A percentile compares a stretch with the other conserved stretches of the same genome.
Evolutionary conservation across 2,329 filamentous ascomycete genomes (phyloP).

Genomic region (Trichoderma sp.): DNA sequence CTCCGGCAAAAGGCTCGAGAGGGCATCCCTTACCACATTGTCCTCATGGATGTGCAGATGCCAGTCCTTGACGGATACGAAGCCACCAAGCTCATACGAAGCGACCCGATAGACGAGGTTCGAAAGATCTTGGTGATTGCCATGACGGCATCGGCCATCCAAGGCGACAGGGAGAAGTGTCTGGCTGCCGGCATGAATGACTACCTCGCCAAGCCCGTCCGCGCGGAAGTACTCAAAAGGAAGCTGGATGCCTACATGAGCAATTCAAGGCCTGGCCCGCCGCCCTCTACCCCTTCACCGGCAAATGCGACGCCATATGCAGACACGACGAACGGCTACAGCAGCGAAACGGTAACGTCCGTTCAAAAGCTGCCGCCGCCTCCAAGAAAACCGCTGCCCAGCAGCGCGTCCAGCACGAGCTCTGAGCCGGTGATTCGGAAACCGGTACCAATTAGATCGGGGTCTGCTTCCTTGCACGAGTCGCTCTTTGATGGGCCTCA

Average conservation of each 20-base stretch:
- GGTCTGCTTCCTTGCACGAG: constrained; percentile 38
- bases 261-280: constrained; percentile 24
- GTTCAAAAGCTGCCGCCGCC: constrained; percentile 24
- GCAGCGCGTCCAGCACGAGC: constrained; percentile 19
- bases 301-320: constrained; percentile 13
- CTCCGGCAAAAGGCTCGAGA: constrained; percentile 72
- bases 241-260: constrained; percentile 68
- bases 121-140: constrained; percentile 88
- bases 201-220: constrained; percentile 93
- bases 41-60: constrained; percentile 98
- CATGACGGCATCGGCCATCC: constrained; percentile 94
- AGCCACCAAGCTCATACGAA: constrained; percentile 79
- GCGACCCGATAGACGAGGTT: constrained; percentile 74
- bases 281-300: constrained; percentile 16
- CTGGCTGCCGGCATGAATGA: constrained; percentile 98
- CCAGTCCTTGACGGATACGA: constrained; percentile 90
- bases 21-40: constrained; percentile 79
- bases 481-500: constrained; percentile 41
- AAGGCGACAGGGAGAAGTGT: constrained; percentile 92
- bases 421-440: constrained; percentile 24
- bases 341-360: neutral
- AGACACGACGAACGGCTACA: constrained; percentile 23
- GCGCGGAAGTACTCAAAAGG: constrained; percentile 80
- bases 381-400: constrained; percentile 27
- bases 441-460: constrained; percentile 24